A percentile compares a stretch with the other conserved stretches of the same genome.
Conservation (phyloP, 2,329 filamentous ascomycete genomes). For the Beauveria varroae region DNA sequence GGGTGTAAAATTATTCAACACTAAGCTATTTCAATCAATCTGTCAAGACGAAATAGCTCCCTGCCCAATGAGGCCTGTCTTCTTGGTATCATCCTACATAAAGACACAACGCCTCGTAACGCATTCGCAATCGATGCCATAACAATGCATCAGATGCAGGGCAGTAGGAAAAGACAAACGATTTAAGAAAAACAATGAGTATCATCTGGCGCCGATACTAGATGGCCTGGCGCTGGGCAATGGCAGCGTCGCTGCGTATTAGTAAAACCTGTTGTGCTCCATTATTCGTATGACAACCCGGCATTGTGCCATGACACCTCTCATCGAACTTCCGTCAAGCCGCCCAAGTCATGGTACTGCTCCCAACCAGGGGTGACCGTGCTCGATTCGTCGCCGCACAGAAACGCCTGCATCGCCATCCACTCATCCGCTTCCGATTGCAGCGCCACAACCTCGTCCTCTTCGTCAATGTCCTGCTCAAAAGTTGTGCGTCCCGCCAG, state of each 20-base stretch:
- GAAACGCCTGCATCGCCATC: constrained; percentile 29
- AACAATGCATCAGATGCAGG: background rate
- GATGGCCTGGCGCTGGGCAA: constrained; percentile 2
- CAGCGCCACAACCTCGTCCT: constrained; percentile 19
- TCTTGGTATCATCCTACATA: constrained; percentile 2
- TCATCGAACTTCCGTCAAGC: constrained; percentile 32
- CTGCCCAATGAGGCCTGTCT: background rate
- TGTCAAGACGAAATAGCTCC: background rate
- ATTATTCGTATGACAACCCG: background rate
- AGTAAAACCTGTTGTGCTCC: background rate
- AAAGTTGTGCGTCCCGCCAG: constrained; percentile 6
- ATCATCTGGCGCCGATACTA: constrained; percentile 1
- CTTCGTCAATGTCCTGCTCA: constrained; percentile 17
- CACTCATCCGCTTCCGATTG: constrained; percentile 26
- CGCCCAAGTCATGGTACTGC: constrained; percentile 39
- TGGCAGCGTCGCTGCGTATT: background rate
- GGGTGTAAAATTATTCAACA: too few relatives aligned
- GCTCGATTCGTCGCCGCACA: constrained; percentile 19
- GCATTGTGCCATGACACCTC: too few relatives aligned
- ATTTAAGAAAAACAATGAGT: background rate
- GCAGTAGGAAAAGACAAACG: background rate
- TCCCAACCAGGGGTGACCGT: constrained; percentile 33
- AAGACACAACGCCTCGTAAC: background rate
- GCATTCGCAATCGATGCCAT: background rate
- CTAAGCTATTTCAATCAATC: background rate